Evolutionary conservation across 768 basidiomycete species (phyloP).

Genomic region (Auriculariales sp.): DNA sequence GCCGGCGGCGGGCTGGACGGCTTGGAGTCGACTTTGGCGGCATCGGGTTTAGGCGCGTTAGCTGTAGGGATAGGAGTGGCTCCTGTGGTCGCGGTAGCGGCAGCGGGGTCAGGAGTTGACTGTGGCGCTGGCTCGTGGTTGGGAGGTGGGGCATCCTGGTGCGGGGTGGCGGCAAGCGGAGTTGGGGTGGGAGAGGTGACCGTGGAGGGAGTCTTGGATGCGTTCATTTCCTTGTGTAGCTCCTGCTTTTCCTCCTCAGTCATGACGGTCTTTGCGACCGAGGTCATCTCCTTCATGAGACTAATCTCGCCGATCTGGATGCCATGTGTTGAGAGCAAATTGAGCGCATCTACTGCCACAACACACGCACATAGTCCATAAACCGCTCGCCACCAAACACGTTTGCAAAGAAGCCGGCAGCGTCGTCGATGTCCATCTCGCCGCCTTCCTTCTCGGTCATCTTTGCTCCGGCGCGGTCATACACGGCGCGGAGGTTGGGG

Average conservation of each 20-base stretch:
- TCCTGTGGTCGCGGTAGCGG: slow-evolving; percentile 6
- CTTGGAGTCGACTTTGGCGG: slow-evolving; percentile 8
- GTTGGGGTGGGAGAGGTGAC: slow-evolving; percentile 16
- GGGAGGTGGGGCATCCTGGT: slow-evolving; percentile 8
- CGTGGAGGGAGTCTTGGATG: slow-evolving; percentile 16
- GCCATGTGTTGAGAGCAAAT: background rate
- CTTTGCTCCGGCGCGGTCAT: slow-evolving; percentile 89
- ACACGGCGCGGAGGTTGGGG: slow-evolving; percentile 74
- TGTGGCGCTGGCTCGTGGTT: slow-evolving; percentile 9
- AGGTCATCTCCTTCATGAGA: slow-evolving; percentile 86
- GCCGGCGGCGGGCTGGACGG: slow-evolving; percentile 12
- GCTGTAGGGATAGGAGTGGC: slow-evolving; percentile 9
- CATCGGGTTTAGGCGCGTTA: slow-evolving; percentile 9
- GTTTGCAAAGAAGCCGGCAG: slow-evolving; percentile 86
- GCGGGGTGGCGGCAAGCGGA: slow-evolving; percentile 6
- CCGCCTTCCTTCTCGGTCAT: slow-evolving; percentile 78
- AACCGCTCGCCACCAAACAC: slow-evolving; percentile 95
- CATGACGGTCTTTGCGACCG: slow-evolving; percentile 74
- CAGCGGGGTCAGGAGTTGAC: background rate
- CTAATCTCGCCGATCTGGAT: slow-evolving; percentile 89
- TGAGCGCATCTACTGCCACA: too few species aligned
- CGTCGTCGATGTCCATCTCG: slow-evolving; percentile 64
- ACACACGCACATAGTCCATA: slow-evolving; percentile 59
- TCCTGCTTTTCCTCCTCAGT: slow-evolving; percentile 86
- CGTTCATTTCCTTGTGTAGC: slow-evolving; percentile 58